Conservation (phyloP, 108 stramenopile species). For the Hondaea fermentalgiana region DNA sequence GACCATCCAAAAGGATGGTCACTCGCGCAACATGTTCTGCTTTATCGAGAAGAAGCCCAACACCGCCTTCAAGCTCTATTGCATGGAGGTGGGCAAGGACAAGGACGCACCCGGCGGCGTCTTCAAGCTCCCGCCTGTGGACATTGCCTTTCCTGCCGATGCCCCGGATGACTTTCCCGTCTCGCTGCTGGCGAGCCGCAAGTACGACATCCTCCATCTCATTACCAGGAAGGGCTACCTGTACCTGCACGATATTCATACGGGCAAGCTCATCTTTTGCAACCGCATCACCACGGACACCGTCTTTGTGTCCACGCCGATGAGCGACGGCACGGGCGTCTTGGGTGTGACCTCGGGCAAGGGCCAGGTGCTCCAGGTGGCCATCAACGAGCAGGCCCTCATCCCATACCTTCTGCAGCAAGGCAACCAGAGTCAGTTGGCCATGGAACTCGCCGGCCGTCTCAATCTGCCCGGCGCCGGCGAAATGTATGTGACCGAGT, state of each 20-base stretch:
- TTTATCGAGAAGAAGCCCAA: conserved; percentile 94
- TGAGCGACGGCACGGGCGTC: conserved; percentile 35
- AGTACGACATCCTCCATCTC: conserved; percentile 88
- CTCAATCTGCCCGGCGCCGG: conserved; percentile 93
- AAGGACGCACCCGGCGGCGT: conserved; percentile 78
- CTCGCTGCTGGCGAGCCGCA: conserved; percentile 66
- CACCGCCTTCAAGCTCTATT: conserved; percentile 69
- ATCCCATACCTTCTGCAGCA: conserved; percentile 89
- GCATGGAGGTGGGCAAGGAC: conserved; percentile 97
- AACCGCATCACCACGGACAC: conserved; percentile 88
- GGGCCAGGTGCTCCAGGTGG: conserved; percentile 81
- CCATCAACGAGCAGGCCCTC: conserved; percentile 75
- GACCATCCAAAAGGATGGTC: conserved; percentile 65
- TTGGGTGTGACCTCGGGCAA: conserved; percentile 21
- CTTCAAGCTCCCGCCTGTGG: conserved; percentile 69
- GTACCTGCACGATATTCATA: conserved; percentile 93
- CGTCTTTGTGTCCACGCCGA: conserved; percentile 79
- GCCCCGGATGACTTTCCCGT: conserved; percentile 93
- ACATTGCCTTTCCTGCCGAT: conserved; percentile 87
- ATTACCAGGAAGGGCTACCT: conserved; percentile 94
- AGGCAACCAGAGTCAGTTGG: conserved; percentile 81
- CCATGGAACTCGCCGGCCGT: conserved; percentile 81
- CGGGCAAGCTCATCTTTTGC: conserved; percentile 88
- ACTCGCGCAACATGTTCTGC: conserved; percentile 78
- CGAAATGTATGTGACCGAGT: conserved; percentile 82